A percentile compares a stretch with the other conserved stretches of the same genome.
phyloP scores from a whole-genome alignment of 768 basidiomycete species.

The Astraeus odoratus region DNA sequence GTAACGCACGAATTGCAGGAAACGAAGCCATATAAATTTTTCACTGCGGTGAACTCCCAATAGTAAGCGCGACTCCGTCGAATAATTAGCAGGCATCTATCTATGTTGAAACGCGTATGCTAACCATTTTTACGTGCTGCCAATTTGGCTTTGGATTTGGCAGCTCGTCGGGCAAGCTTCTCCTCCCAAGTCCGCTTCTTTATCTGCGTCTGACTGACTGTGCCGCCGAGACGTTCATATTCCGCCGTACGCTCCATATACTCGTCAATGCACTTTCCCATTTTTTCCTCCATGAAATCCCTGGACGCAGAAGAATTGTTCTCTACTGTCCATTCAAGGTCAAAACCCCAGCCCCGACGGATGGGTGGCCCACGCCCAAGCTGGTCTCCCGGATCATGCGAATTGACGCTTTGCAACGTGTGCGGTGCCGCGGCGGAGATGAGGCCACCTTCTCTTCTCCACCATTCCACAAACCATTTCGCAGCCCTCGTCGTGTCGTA shows the following conservation, averaged over 20 bases:
- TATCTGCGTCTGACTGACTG: conserved; percentile 64
- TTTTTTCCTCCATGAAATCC: conserved; percentile 48
- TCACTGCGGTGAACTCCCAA: too few relatives aligned
- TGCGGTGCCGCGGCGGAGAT: conserved; percentile 40
- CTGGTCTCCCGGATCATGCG: not conserved
- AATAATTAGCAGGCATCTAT: too few relatives aligned
- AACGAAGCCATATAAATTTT: too few relatives aligned
- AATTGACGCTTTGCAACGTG: conserved; percentile 9
- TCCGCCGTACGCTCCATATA: conserved; percentile 37
- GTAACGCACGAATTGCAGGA: too few relatives aligned
- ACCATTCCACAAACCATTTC: conserved; percentile 79
- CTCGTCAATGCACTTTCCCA: conserved; percentile 63
- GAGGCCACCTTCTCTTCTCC: conserved; percentile 70
- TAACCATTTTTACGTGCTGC: conserved; percentile 17
- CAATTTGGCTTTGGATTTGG: conserved; percentile 25
- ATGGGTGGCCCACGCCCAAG: conserved; percentile 4
- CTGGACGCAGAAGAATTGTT: conserved; percentile 10
- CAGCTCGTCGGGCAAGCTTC: conserved; percentile 32
- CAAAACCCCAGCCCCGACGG: conserved; percentile 78
- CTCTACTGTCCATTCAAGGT: conserved; percentile 60
- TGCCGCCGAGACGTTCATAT: conserved; percentile 49
- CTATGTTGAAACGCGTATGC: not conserved
- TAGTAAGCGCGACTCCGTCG: too few relatives aligned
- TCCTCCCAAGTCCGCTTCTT: conserved; percentile 49
- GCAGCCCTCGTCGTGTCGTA: conserved; percentile 68